Percentiles rank a stretch among this genome's conserved stretches.
phyloP scores from a whole-genome alignment of 441 rosid genomes.

The Pelargonium australe region DNA sequence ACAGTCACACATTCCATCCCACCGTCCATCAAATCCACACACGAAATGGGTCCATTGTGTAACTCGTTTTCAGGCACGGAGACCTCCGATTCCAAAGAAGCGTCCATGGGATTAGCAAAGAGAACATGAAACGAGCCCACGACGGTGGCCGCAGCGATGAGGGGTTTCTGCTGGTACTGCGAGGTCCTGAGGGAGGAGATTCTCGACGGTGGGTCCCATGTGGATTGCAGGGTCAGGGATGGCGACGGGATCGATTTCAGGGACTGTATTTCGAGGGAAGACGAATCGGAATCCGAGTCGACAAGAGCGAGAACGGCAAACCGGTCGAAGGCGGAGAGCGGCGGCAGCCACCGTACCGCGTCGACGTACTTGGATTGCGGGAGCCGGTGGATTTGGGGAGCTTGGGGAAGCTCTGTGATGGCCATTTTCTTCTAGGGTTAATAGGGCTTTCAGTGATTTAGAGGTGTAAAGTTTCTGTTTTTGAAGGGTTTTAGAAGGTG shows the following conservation, averaged over 20 bases:
- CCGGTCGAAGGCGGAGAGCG: conserved; percentile 59
- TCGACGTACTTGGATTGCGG: conserved; percentile 59
- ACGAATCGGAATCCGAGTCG: conserved; percentile 40
- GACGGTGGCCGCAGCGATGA: conserved; percentile 51
- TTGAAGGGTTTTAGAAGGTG: too few relatives aligned
- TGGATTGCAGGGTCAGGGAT: conserved; percentile 28
- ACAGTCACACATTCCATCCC: conserved; percentile 58
- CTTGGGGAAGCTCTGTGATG: conserved; percentile 28
- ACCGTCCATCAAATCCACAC: conserved; percentile 60
- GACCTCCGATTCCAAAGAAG: conserved; percentile 31
- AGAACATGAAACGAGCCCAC: conserved; percentile 60
- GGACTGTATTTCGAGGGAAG: conserved; percentile 52
- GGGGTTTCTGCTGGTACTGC: conserved; percentile 30
- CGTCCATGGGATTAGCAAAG: conserved; percentile 27
- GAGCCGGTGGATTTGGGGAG: conserved; percentile 31
- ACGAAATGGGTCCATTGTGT: conserved; percentile 51
- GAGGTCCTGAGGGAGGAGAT: conserved; percentile 51
- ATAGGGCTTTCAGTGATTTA: too few relatives aligned
- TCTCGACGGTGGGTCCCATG: conserved; percentile 57
- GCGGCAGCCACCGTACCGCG: conserved; percentile 73
- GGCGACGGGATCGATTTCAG: conserved; percentile 21
- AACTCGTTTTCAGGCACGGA: conserved; percentile 35
- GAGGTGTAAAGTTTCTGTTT: too few relatives aligned
- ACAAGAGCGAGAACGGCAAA: conserved; percentile 41
- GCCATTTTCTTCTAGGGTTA: conserved; percentile 35